Evolutionary conservation across 2,329 filamentous ascomycete species (phyloP).

Genomic region (Fusarium veterinarium): DNA sequence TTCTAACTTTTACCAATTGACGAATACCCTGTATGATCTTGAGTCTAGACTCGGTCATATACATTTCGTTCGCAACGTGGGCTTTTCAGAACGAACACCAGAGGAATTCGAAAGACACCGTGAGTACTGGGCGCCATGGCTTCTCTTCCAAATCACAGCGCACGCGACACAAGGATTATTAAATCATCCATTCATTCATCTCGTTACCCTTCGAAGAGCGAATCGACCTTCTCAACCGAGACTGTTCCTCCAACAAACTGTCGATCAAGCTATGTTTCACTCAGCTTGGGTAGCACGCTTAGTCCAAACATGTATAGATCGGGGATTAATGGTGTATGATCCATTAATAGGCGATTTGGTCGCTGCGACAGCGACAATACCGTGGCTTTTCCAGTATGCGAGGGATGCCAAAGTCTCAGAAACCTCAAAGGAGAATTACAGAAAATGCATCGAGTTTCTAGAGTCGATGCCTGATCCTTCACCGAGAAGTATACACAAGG

Average conservation of each 20-base stretch:
- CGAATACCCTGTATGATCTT: slow-evolving; percentile 33
- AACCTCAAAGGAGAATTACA: slow-evolving; percentile 32
- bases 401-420: slow-evolving; percentile 28
- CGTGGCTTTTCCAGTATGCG: slow-evolving; percentile 42
- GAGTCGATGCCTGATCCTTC: slow-evolving; percentile 32
- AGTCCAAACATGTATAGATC: slow-evolving; percentile 37
- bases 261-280: slow-evolving; percentile 42
- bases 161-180: slow-evolving; percentile 34
- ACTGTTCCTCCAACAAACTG: slow-evolving; percentile 33
- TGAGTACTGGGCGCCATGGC: slow-evolving; percentile 41
- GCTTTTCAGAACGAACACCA: slow-evolving; percentile 29
- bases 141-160: slow-evolving; percentile 32
- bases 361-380: slow-evolving; percentile 37
- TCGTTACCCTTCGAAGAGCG: slow-evolving; percentile 19
- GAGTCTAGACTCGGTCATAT: slow-evolving; percentile 24
- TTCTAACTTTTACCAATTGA: slow-evolving; percentile 36
- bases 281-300: slow-evolving; percentile 37
- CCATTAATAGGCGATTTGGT: slow-evolving; percentile 38
- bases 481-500: slow-evolving; percentile 25
- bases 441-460: slow-evolving; percentile 27
- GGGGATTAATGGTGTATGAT: slow-evolving; percentile 31
- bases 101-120: slow-evolving; percentile 28
- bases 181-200: slow-evolving; percentile 40
- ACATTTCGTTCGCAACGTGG: slow-evolving; percentile 41
- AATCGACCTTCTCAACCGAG: slow-evolving; percentile 31